Conservation (phyloP, 495 filamentous ascomycete species). For the Tirmania nivea region DNA sequence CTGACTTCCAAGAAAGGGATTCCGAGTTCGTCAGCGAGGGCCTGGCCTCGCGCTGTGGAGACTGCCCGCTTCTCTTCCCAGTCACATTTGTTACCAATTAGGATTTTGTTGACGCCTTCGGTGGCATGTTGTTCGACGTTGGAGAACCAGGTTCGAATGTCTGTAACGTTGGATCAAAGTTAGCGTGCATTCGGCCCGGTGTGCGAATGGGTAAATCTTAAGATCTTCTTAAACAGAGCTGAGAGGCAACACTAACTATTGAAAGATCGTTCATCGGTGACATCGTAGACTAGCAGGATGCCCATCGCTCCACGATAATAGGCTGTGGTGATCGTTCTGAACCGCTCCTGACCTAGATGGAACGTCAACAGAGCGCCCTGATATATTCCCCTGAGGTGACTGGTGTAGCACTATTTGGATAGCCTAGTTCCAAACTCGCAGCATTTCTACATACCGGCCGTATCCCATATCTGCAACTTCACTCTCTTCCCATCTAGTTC, state of each 20-base stretch:
- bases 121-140: constrained; percentile 98
- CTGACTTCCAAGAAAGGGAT: constrained; percentile 98
- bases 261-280: constrained; percentile 91
- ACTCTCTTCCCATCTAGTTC: constrained; percentile 95
- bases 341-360: constrained; percentile 56
- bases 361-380: neutral
- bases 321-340: constrained; percentile 94
- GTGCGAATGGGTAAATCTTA: no score
- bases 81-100: constrained; percentile 99
- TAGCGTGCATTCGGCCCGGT: neutral
- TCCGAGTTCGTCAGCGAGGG: constrained; percentile 82
- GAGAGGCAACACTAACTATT: constrained; percentile 49
- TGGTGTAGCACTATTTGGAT: no score
- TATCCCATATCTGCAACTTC: constrained; percentile 99
- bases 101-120: constrained; percentile 98
- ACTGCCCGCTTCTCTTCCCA: constrained; percentile 98
- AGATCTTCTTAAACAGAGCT: no score
- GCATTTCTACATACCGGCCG: constrained; percentile 33
- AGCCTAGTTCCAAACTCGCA: neutral
- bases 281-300: constrained; percentile 93
- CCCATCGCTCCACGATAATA: constrained; percentile 98
- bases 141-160: constrained; percentile 97
- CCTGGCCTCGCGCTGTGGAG: constrained; percentile 78
- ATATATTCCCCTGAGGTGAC: no score
- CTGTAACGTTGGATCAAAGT: constrained; percentile 24